Conservation (phyloP, 192 early-diverging fungal genomes). For the Rhizophagus sp. region DNA sequence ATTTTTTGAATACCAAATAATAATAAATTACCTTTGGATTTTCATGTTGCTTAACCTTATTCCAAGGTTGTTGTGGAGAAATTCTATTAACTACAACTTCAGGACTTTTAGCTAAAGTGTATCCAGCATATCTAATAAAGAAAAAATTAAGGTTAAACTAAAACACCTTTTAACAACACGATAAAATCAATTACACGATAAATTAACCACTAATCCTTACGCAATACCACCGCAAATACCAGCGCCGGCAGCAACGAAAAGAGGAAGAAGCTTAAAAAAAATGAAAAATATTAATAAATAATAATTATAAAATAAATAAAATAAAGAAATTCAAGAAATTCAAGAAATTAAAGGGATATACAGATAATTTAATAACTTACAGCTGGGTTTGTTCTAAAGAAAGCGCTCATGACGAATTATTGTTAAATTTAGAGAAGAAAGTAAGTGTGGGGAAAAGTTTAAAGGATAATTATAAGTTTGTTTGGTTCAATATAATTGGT, state of each 20-base stretch:
- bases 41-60: constrained; percentile 1
- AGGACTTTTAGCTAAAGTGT: not conserved
- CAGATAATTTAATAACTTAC: not conserved
- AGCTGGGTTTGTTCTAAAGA: not conserved
- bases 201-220: not conserved
- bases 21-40: not conserved
- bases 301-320: not conserved
- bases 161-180: no score
- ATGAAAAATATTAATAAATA: not conserved
- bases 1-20: no score
- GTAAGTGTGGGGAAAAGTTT: no score
- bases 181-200: not conserved
- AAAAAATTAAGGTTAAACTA: not conserved
- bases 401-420: not conserved
- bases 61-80: constrained; percentile 1
- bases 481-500: no score
- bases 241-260: not conserved
- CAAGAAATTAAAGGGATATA: no score
- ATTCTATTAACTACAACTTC: constrained; percentile 8
- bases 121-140: not conserved
- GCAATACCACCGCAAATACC: not conserved
- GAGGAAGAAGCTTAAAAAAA: not conserved
- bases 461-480: no score
- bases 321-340: no score
- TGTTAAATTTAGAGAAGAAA: not conserved